Percentiles rank a stretch among this genome's conserved stretches.
phyloP scores from a whole-genome alignment of 1,284 basidiomycete genomes.

The Apiotrichum sp. region DNA sequence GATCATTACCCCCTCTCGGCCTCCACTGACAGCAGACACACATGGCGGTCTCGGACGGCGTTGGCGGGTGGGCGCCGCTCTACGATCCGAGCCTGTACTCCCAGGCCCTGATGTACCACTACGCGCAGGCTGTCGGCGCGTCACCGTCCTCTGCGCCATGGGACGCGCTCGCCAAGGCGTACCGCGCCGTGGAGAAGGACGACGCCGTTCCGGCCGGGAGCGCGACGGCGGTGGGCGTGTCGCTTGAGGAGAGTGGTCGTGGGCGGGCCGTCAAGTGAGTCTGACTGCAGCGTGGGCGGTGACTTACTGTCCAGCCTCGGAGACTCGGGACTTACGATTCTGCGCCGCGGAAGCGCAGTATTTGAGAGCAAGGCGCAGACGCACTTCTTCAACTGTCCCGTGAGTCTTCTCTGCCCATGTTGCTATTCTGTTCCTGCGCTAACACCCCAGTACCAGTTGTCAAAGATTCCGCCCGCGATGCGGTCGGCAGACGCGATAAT shows the following conservation, averaged over 20 bases:
- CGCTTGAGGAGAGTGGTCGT: constrained; percentile 42
- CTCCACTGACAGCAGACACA: constrained; percentile 25
- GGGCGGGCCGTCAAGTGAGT: constrained; percentile 51
- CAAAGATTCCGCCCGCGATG: constrained; percentile 30
- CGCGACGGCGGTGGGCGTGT: constrained; percentile 49
- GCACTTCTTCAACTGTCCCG: constrained; percentile 49
- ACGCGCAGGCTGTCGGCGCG: constrained; percentile 29
- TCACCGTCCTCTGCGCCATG: constrained; percentile 30
- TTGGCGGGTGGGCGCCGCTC: constrained; percentile 54
- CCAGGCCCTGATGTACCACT: constrained; percentile 50
- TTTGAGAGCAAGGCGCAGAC: constrained; percentile 39
- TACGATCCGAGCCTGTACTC: constrained; percentile 53
- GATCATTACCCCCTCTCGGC: too few relatives aligned
- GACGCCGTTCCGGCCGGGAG: constrained; percentile 47
- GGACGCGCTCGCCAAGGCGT: constrained; percentile 48
- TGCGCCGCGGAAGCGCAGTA: constrained; percentile 36
- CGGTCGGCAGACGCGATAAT: constrained; percentile 15
- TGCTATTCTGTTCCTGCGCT: too few relatives aligned
- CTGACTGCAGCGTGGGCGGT: neutral
- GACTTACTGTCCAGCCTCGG: constrained; percentile 32
- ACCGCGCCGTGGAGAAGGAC: constrained; percentile 48
- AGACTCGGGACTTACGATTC: constrained; percentile 45
- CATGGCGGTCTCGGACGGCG: constrained; percentile 52
- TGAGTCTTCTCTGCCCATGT: constrained; percentile 24
- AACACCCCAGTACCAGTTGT: constrained; percentile 27